Conservation (phyloP, 2,329 filamentous ascomycete genomes). For the Colletotrichum truncatum region DNA sequence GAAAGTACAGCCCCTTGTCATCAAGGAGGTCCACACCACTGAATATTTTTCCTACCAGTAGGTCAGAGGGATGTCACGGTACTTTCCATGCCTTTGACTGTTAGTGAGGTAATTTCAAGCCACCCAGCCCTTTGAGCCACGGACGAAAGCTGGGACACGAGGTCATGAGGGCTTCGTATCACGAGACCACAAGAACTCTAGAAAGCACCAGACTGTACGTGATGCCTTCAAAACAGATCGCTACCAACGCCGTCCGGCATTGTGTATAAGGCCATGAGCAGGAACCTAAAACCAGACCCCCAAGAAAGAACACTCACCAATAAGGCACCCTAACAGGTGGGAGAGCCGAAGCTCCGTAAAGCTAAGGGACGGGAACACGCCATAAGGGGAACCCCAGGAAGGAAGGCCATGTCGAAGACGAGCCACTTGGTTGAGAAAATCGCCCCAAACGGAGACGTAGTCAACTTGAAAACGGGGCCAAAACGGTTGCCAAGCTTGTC, state of each 20-base stretch:
- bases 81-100: not conserved
- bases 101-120: not conserved
- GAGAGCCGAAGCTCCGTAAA: conserved; percentile 8
- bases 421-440: not conserved
- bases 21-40: not conserved
- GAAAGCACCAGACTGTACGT: not conserved
- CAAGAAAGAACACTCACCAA: not conserved
- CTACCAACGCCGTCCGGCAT: not conserved
- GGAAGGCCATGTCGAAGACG: not conserved
- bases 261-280: not conserved
- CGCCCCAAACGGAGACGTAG: not conserved
- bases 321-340: not conserved
- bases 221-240: no score
- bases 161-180: not conserved
- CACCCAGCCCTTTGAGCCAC: not conserved
- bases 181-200: not conserved
- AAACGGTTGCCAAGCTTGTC: not conserved
- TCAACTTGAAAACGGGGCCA: not conserved
- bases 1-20: not conserved
- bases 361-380: not conserved
- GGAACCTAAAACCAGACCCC: not conserved
- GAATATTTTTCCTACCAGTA: not conserved
- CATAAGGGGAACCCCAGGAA: not conserved
- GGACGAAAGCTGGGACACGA: not conserved
- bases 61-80: not conserved